Base-by-base conservation (phyloP, 202 grass and related monocot genomes). In the Panicum virgatum region DNA sequence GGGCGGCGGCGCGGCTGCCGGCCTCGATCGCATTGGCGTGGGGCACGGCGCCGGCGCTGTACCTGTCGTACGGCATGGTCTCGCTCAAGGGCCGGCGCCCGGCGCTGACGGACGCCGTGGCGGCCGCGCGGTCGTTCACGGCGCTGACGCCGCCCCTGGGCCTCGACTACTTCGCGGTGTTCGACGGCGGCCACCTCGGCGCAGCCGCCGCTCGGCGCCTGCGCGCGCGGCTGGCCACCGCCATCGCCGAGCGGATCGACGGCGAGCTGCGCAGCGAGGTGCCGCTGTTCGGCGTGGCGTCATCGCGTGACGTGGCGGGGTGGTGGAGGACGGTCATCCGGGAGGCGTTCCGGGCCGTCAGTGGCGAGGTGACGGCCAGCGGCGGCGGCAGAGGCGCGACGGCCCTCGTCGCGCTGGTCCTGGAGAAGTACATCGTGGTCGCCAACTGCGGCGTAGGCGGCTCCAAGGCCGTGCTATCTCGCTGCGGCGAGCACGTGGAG, bases 111-210 rank as follows among this genome's bases (percentile, higher is more conserved):
- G 53, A 48, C 69, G 69, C 69, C 10, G 61, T 80, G 38, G 38
- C 6, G 14, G 60, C 69, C 13, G 7, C 14, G 77, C 39, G n/a
- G n/a, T 80, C 69, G 6, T 86, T 86, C 84, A 29, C 74, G 30
- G 9, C 4, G 69, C 38, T 86, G 59, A 72, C 50, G 7, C 77
- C 77, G 50, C 39, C 47, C 0, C 3, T 79, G 44, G 75, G 66
- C 12, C 69, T 86, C 0, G 77, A 75, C 40, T 86, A 81, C 69
- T 86, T 86, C 40, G 84, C 77, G 5, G 59, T 86, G 11, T 50
- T 66, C 69, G 77, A 81, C n/a, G 69, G 77, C 50, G 59, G 53
- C 53, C 65, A 64, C 66, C 60, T 20, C 18, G 76, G 60, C 50
- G 3, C 18, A 9, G 46, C 25, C 76, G 25, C 0, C 56, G 66